Base-by-base conservation (phyloP, 2,329 filamentous ascomycete species). In the Parastagonospora nodorum region DNA sequence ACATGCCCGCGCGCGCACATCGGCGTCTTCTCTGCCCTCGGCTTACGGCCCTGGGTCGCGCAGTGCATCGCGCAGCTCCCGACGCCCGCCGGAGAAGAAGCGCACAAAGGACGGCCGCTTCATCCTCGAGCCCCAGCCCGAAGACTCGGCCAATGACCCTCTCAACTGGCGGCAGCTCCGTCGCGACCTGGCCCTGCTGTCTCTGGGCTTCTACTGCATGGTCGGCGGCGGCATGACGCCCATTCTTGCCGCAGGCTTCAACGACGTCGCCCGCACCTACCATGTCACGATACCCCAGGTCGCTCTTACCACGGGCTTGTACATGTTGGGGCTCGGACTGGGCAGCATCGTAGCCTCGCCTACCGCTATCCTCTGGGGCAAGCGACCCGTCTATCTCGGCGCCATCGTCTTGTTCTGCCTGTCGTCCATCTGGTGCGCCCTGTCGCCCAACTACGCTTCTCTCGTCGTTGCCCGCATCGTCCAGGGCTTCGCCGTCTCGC, bases 151-250 rank as follows among this genome's bases (percentile, higher is more conserved):
- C 44, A 97, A 97, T 59, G 93, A 97, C 64, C 93, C 93, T 1
- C 77, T 97, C 49, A 97, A 97, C 71, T 97, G 93, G 93, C 86
- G 89, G 0, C 77, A 82, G 6, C 90, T 90, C 86, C 84, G 90
- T 35, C 82, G 93, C 72, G 91, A 97, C 72, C 73, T 81, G 19
- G 90, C 93, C 0, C 75, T 97, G 55, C 64, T 96, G 0, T 93
- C 88, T 0, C 79, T 97, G 4, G 93, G 93, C 1, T 88, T 96
- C 65, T 96, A 96, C 74, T 96, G 92, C 73, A 89, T 97, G 85
- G 75, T 97, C 14, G 93, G 93, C 48, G 93, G 93, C 35, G 93
- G 93, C 37, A 95, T 96, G 79, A 97, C 92, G 0, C 89, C 94
- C 0, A 79, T 97, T 28, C 81, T 97, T 14, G 92, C 93, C 0